Evolutionary conservation across 345 rosid species (phyloP).

Genomic region (Raphanus raphanistrum): DNA sequence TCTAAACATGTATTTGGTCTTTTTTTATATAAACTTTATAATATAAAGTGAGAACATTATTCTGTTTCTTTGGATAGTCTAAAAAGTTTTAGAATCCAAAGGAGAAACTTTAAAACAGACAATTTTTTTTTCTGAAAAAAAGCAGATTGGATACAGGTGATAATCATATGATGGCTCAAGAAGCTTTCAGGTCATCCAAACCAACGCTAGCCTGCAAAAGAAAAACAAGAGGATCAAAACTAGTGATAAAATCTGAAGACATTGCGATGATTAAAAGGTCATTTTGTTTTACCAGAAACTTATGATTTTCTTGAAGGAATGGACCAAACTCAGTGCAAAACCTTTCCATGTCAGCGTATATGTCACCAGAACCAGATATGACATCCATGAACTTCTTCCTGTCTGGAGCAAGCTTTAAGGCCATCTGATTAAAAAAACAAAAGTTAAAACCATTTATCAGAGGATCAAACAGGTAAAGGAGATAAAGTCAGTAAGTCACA

Average conservation of each 20-base stretch:
- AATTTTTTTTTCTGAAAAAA: neutral
- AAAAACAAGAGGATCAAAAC: neutral
- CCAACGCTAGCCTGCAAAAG: conserved; percentile 71
- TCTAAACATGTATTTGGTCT: neutral
- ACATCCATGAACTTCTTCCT: conserved; percentile 97
- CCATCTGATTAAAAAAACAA: conserved; percentile 52
- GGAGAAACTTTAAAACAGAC: neutral
- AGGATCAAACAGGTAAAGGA: conserved; percentile 10
- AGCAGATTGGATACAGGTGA: conserved; percentile 18
- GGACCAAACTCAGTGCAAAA: conserved; percentile 78
- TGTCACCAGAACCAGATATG: conserved; percentile 73
- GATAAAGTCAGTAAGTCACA: neutral
- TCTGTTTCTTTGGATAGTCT: conserved; percentile 27
- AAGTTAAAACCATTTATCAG: neutral
- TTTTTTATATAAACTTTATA: no score
- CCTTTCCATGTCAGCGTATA: conserved; percentile 74
- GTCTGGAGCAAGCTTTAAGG: conserved; percentile 94
- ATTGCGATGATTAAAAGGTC: neutral
- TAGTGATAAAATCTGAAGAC: conserved; percentile 16
- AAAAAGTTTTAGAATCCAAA: conserved; percentile 17
- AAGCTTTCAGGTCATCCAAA: conserved; percentile 86
- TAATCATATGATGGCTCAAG: conserved; percentile 37
- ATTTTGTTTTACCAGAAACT: conserved; percentile 72
- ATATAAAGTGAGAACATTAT: neutral
- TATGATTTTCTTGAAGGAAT: conserved; percentile 85